Evolutionary conservation across 805 yeast genomes (phyloP), one percentile per base, ranked within the genome.

Genomic region (Wickerhamiella allomyrinae): DNA sequence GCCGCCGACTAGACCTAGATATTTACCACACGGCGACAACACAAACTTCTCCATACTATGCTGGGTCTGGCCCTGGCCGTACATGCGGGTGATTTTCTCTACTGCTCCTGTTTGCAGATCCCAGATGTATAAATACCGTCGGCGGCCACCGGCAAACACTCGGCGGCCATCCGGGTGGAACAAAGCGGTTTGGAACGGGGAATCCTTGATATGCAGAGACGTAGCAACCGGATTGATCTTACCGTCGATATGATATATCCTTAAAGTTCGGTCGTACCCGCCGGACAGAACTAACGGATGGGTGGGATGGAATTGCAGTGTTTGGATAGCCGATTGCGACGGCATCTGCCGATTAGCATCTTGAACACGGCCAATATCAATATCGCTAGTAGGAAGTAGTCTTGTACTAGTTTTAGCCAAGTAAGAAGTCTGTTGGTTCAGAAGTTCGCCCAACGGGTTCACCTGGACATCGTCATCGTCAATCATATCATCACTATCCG

Each of bases 81-180:
- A 89, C 69, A 89, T 63, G 60, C 95, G 74, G 41, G 82, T 74
- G 33, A 91, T 76, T 62, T 87, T 91, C 50, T 86, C 94, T 35
- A 86, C 75, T 15, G 66, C 68, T 10, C 89, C 86, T 1, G 71
- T 64, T 13, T 75, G 74, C 40, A 91, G 67, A 59, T 86, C 87
- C 95, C 97, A 87, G 39, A 85, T 77, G 62, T 81, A 84, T 84
- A 91, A 78, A 57, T 79, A 87, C 44, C 83, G 71, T 65, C 98
- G 75, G 63, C 96, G 76, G 46, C 97, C 98, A 47, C 81, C 94
- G 2, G 93, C 82, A 56, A 74, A 79, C 8, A 89, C 76, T 47
- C 66, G 63, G 51, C 68, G 65, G 11, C 68, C 63, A 38, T 67
- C 74, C 41, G 62, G 65, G 43, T 74, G 72, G 60, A 84, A 85